These are phyloP conservation scores for Colletotrichum lentis DNA, from an alignment of 2,329 filamentous ascomycete genomes.

Conservation along the genomic window DNA sequence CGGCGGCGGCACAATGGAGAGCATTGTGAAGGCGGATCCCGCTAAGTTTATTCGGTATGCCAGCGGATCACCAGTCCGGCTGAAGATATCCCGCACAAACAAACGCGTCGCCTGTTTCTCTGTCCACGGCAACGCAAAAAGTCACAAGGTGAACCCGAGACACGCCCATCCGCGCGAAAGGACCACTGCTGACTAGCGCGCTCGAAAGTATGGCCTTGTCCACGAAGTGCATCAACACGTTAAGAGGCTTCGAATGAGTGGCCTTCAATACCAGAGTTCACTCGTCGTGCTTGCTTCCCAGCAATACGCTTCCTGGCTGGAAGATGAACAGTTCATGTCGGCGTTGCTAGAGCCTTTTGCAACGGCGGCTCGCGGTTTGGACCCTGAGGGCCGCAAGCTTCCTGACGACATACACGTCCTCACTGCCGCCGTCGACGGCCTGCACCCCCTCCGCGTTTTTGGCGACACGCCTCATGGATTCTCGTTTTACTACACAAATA, in stretches of 20 bases:
- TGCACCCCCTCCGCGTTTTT: slow-evolving; percentile 51
- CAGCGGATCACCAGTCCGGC: background rate
- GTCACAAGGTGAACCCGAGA: slow-evolving; percentile 8
- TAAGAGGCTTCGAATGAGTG: background rate
- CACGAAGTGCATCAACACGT: background rate
- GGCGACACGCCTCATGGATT: slow-evolving; percentile 53
- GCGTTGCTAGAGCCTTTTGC: slow-evolving; percentile 37
- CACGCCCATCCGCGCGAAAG: background rate
- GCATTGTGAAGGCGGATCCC: background rate
- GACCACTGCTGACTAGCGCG: slow-evolving; percentile 2
- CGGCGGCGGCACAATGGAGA: slow-evolving; percentile 20
- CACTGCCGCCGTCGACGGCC: slow-evolving; percentile 64
- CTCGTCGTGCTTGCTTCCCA: slow-evolving; percentile 61
- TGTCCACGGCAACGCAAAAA: slow-evolving; percentile 17
- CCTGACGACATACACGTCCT: slow-evolving; percentile 54
- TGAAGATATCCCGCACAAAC: background rate
- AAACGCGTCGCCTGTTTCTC: slow-evolving; percentile 8
- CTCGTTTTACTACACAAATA: slow-evolving; percentile 59
- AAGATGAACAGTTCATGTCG: slow-evolving; percentile 54
- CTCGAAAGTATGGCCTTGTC: slow-evolving; percentile 14
- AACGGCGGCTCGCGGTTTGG: too few species aligned
- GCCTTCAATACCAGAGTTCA: slow-evolving; percentile 46
- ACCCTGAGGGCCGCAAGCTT: background rate
- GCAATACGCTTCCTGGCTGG: slow-evolving; percentile 57
- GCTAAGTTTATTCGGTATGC: background rate